Evolutionary conservation across 257 asterid species (phyloP).

Genomic region (Fraxinus excelsior): DNA sequence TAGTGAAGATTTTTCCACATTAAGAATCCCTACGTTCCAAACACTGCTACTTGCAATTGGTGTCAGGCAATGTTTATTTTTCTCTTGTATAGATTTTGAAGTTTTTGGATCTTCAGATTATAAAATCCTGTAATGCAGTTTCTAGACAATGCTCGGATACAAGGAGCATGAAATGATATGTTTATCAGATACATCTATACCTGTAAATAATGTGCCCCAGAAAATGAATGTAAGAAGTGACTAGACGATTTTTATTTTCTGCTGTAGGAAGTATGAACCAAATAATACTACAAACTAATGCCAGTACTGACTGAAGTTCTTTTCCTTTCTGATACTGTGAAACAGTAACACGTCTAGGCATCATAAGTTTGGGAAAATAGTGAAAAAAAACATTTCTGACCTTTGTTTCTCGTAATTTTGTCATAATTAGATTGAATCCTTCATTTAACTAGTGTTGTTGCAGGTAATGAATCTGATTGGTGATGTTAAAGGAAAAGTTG

Average conservation of each 20-base stretch:
- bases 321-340: neutral
- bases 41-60: neutral
- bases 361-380: neutral
- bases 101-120: neutral
- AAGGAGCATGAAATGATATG: neutral
- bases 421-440: slow-evolving; percentile 3
- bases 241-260: neutral
- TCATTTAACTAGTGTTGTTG: slow-evolving; percentile 14
- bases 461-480: slow-evolving; percentile 97
- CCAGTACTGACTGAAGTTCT: neutral
- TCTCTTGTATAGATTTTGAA: neutral
- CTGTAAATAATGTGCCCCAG: neutral
- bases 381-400: neutral
- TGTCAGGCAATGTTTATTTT: neutral
- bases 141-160: neutral
- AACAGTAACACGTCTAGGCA: neutral
- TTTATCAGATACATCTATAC: neutral
- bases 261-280: neutral
- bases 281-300: neutral
- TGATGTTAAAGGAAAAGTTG: slow-evolving; percentile 92
- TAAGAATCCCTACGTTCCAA: neutral
- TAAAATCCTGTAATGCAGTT: neutral
- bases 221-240: neutral
- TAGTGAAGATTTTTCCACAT: neutral
- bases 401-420: slow-evolving; percentile 3